phyloP scores from a whole-genome alignment of 2,329 filamentous ascomycete genomes.

The Fusarium paranaense region DNA sequence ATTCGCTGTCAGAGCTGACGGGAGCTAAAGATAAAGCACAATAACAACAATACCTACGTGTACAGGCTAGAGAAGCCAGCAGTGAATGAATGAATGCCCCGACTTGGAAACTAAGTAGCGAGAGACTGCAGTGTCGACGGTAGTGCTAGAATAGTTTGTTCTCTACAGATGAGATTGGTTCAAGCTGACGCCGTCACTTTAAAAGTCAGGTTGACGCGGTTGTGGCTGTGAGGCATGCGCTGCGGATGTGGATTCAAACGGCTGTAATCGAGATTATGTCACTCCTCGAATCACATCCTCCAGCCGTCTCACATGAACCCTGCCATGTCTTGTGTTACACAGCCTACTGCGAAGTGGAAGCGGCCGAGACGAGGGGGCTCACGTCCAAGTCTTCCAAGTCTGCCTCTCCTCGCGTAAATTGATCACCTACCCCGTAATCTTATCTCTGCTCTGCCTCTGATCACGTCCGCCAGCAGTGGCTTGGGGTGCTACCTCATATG shows the following conservation, averaged over 20 bases:
- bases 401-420: slow-evolving; percentile 10
- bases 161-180: neutral
- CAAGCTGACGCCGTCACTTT: neutral
- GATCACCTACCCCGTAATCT: slow-evolving; percentile 12
- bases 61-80: neutral
- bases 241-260: neutral
- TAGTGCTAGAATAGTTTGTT: neutral
- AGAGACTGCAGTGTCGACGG: neutral
- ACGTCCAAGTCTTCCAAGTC: neutral
- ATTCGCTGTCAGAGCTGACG: neutral
- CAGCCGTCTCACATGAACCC: slow-evolving; percentile 21
- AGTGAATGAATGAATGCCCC: neutral
- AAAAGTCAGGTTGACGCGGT: neutral
- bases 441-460: neutral
- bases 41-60: neutral
- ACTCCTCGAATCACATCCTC: slow-evolving; percentile 14
- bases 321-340: slow-evolving; percentile 19
- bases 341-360: neutral
- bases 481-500: slow-evolving; percentile 5
- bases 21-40: neutral
- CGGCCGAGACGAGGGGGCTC: neutral
- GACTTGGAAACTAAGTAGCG: neutral
- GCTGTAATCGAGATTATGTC: slow-evolving; percentile 26
- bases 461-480: slow-evolving; percentile 12
- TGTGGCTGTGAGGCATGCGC: neutral